These are phyloP conservation scores for Tetratostichococcus sp. DNA, from an alignment of 139 green algal species.

Conservation along the genomic window DNA sequence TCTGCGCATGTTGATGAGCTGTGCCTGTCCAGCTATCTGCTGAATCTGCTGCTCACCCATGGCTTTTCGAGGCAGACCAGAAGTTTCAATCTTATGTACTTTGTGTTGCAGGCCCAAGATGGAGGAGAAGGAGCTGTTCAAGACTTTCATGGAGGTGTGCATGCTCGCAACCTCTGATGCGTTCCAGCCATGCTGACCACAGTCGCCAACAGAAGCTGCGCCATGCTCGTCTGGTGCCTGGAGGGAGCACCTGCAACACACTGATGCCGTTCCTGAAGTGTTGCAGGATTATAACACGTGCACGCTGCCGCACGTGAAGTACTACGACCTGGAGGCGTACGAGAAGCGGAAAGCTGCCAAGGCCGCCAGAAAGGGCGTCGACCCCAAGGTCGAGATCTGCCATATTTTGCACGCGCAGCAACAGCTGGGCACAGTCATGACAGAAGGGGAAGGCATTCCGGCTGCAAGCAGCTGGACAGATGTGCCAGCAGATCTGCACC, in stretches of 20 bases:
- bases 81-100: too few species aligned
- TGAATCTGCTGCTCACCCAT: too few species aligned
- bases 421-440: neutral
- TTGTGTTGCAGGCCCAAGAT: constrained; percentile 16
- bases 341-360: constrained; percentile 43
- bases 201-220: too few species aligned
- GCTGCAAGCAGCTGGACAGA: too few species aligned
- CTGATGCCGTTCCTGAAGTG: neutral
- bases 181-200: neutral
- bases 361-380: constrained; percentile 33
- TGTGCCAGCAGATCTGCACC: too few species aligned
- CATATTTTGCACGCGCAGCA: too few species aligned
- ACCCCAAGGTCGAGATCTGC: neutral
- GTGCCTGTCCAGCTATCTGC: too few species aligned
- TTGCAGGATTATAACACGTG: constrained; percentile 49
- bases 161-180: neutral
- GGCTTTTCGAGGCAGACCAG: too few species aligned
- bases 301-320: constrained; percentile 73
- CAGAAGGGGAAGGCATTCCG: too few species aligned
- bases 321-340: constrained; percentile 77
- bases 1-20: constrained; percentile 2
- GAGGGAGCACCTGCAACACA: too few species aligned
- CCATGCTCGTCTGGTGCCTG: too few species aligned
- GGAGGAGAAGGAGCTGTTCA: constrained; percentile 81
- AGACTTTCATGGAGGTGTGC: constrained; percentile 49